These are phyloP conservation scores for Parascedosporium putredinis DNA, from an alignment of 2,329 filamentous ascomycete genomes.

Conservation along the genomic window DNA sequence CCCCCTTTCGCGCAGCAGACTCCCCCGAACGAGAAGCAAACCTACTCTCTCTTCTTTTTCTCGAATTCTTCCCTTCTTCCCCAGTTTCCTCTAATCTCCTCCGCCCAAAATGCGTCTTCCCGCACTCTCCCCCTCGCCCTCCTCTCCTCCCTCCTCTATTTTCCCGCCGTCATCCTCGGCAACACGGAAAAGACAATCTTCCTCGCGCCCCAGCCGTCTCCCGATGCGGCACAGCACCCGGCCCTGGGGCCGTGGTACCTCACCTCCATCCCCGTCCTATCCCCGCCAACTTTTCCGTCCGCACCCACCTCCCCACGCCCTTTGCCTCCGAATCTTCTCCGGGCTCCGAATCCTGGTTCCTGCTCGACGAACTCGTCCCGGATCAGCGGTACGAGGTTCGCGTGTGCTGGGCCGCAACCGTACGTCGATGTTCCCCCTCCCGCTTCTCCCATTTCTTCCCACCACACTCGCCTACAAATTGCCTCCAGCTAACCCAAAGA, in stretches of 20 bases:
- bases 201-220: slow-evolving; percentile 51
- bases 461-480: no score
- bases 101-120: background rate
- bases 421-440: slow-evolving; percentile 36
- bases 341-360: slow-evolving; percentile 65
- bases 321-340: slow-evolving; percentile 50
- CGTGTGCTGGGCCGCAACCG: slow-evolving; percentile 87
- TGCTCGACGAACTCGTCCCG: slow-evolving; percentile 59
- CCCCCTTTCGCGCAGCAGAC: no score
- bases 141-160: slow-evolving; percentile 12
- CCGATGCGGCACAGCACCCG: slow-evolving; percentile 38
- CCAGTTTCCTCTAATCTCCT: no score
- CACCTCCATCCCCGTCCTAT: slow-evolving; percentile 58
- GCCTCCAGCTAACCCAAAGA: no score
- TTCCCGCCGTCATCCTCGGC: slow-evolving; percentile 28
- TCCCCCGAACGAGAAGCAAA: no score
- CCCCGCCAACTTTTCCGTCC: slow-evolving; percentile 42
- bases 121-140: background rate
- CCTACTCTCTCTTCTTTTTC: no score
- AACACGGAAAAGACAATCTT: slow-evolving; percentile 94
- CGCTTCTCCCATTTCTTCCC: background rate
- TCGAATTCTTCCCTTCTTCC: no score
- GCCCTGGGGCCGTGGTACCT: slow-evolving; percentile 27
- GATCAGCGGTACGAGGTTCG: slow-evolving; percentile 80
- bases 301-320: slow-evolving; percentile 53